phyloP scores from a whole-genome alignment of 2,329 filamentous ascomycete genomes.

The Macrophomina pseudophaseolina region DNA sequence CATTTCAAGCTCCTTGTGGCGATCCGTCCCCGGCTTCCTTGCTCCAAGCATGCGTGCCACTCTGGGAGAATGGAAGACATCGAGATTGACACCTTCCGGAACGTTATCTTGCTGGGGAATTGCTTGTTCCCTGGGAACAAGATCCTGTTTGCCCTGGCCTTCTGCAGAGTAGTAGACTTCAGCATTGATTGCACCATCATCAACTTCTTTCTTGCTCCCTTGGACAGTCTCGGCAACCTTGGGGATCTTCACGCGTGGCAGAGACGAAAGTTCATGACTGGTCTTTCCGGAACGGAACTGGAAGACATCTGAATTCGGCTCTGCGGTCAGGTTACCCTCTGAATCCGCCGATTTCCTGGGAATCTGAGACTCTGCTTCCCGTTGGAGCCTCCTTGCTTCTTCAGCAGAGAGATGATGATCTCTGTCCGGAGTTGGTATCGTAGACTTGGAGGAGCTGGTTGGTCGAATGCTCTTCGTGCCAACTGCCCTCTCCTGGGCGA shows the following conservation, averaged over 20 bases:
- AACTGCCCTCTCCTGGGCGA: slow-evolving; percentile 35
- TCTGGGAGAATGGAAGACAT: slow-evolving; percentile 66
- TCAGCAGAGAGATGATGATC: slow-evolving; percentile 44
- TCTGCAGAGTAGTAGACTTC: slow-evolving; percentile 58
- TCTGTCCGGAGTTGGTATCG: slow-evolving; percentile 44
- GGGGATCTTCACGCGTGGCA: slow-evolving; percentile 62
- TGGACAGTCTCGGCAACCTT: slow-evolving; percentile 55
- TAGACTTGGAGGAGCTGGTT: slow-evolving; percentile 46
- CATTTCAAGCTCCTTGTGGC: slow-evolving; percentile 36
- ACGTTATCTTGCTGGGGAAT: slow-evolving; percentile 50
- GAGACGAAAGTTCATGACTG: slow-evolving; percentile 55
- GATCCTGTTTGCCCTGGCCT: slow-evolving; percentile 32
- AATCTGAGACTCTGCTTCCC: slow-evolving; percentile 58
- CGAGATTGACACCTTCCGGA: slow-evolving; percentile 63
- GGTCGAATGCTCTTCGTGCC: slow-evolving; percentile 40
- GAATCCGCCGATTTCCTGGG: slow-evolving; percentile 55
- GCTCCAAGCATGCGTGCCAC: slow-evolving; percentile 62
- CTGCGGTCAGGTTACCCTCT: slow-evolving; percentile 38
- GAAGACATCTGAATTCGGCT: slow-evolving; percentile 62
- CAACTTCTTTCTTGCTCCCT: slow-evolving; percentile 47
- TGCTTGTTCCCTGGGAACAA: slow-evolving; percentile 37
- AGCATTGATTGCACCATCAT: slow-evolving; percentile 55
- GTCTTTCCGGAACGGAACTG: slow-evolving; percentile 56
- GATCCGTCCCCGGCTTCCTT: slow-evolving; percentile 16
- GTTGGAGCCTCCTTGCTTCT: slow-evolving; percentile 53